A percentile compares a stretch with the other conserved stretches of the same genome.
phyloP scores from a whole-genome alignment of 139 green algal genomes.

The Pleodorina starrii region DNA sequence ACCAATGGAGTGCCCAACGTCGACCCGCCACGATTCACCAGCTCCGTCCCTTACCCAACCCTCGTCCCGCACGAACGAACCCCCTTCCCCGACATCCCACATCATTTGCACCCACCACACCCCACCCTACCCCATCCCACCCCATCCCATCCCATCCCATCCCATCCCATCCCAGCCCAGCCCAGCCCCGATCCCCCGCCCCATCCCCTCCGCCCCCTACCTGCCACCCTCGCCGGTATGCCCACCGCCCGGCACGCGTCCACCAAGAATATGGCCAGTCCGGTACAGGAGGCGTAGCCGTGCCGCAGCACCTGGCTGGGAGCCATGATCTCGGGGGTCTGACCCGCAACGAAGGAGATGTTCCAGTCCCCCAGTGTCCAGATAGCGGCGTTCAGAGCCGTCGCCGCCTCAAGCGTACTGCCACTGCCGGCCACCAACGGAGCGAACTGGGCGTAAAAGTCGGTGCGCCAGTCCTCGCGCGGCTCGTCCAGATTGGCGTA shows the following conservation, averaged over 20 bases:
- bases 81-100: no score
- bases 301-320: slow-evolving; percentile 63
- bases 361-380: slow-evolving; percentile 43
- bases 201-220: no score
- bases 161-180: no score
- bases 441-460: slow-evolving; percentile 48
- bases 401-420: slow-evolving; percentile 54
- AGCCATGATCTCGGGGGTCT: slow-evolving; percentile 75
- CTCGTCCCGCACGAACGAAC: no score
- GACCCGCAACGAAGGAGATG: slow-evolving; percentile 62
- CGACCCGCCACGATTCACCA: no score
- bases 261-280: slow-evolving; percentile 77
- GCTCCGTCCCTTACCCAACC: no score
- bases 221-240: slow-evolving; percentile 72
- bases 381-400: slow-evolving; percentile 51
- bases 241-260: slow-evolving; percentile 69
- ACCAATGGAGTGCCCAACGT: no score
- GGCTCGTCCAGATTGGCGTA: slow-evolving; percentile 70
- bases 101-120: no score
- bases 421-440: slow-evolving; percentile 47
- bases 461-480: slow-evolving; percentile 57
- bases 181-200: no score
- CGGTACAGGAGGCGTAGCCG: slow-evolving; percentile 71
- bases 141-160: no score
- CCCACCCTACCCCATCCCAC: no score